Evolutionary conservation across 805 yeast genomes (phyloP), one percentile per base, ranked within the genome.

Genomic region (Candida awuae): DNA sequence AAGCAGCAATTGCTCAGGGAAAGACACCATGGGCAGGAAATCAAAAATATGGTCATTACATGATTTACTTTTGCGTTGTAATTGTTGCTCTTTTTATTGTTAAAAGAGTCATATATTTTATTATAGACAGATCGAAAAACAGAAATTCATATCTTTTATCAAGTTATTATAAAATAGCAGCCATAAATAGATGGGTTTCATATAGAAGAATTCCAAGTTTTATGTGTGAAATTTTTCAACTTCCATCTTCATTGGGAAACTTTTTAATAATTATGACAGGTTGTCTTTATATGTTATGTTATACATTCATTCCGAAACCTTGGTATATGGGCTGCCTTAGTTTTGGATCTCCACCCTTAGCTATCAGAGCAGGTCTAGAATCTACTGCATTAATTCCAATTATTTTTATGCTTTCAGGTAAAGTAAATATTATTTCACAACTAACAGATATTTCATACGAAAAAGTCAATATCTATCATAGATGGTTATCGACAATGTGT

Each of bases 341-440:
- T 0, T 74, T 73, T 53, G 81, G 80, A 2, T 62, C 76, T 3
- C 76, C 80, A n/a, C 80, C 80, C 8, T 43, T 75, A 26, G 76
- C 75, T 0, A 67, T 71, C 1, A 54, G 80, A 34, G 60, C 78
- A 1, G 80, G 79, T 2, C 44, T 71, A 21, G 66, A 69, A 67
- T 66, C 73, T 1, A 57, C 65, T 23, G 74, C 75, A 0, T 54
- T 73, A 32, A 61, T 70, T 7, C 80, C 80, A 0, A 70, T 72
- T 48, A 53, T 73, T 28, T 65, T 66, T 38, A 58, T 72, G 3
- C 50, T 74, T 40, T 66, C 76, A 0, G 80, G 80, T 2, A 75
- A 75, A 51, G 52, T 72, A 6, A 75, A 74, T 50, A 47, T 72
- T 38, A 63, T 74, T 30, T 63, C 73, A 10, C 52, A 59, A 4